Conservation (phyloP, 2,329 filamentous ascomycete genomes). For the Elsinoe fawcettii region DNA sequence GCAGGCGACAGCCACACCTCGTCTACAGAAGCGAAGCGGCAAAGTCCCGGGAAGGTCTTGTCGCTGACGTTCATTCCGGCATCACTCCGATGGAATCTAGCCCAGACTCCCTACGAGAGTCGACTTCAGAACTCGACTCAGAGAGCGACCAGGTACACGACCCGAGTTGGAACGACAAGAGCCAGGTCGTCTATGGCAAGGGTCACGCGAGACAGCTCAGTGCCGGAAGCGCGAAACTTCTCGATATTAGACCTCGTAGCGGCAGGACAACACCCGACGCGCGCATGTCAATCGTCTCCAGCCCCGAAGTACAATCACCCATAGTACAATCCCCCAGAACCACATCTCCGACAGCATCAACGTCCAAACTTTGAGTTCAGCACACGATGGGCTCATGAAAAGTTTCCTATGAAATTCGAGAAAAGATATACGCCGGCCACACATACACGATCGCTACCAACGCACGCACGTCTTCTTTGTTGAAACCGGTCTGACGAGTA, state of each 20-base stretch:
- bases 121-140: conserved; percentile 17
- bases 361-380: neutral
- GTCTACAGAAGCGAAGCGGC: conserved; percentile 52
- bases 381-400: neutral
- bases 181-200: conserved; percentile 35
- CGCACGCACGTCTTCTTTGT: conserved; percentile 5
- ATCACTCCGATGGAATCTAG: conserved; percentile 18
- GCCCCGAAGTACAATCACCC: conserved; percentile 8
- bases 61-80: conserved; percentile 43
- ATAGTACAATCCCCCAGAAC: conserved; percentile 1
- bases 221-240: conserved; percentile 66
- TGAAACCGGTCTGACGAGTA: conserved; percentile 4
- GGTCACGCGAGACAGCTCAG: conserved; percentile 65
- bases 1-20: conserved; percentile 54
- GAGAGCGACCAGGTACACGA: conserved; percentile 4
- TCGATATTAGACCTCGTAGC: conserved; percentile 47
- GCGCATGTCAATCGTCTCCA: conserved; percentile 9
- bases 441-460: conserved; percentile 4
- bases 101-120: conserved; percentile 25
- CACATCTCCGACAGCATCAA: conserved; percentile 7
- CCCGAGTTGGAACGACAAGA: neutral
- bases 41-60: conserved; percentile 55
- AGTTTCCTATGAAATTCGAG: neutral
- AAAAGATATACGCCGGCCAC: neutral
- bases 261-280: conserved; percentile 10